These are phyloP conservation scores for Sporothrix dimorphospora DNA, from an alignment of 2,329 filamentous ascomycete genomes.

Conservation along the genomic window DNA sequence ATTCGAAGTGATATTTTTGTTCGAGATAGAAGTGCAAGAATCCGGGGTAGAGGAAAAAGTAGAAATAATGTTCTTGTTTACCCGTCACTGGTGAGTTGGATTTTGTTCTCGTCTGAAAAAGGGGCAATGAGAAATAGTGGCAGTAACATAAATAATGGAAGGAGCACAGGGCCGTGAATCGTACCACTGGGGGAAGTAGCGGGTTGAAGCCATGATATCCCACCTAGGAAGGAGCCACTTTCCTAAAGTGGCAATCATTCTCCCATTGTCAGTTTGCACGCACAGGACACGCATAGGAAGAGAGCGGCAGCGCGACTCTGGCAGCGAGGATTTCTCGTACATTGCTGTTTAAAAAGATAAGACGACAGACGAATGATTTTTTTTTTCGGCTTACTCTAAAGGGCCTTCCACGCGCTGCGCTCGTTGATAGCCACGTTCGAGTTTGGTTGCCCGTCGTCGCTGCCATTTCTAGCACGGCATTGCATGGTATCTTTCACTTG, in stretches of 20 bases:
- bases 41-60: neutral
- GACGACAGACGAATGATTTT: neutral
- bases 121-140: neutral
- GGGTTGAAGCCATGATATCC: neutral
- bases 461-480: neutral
- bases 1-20: neutral
- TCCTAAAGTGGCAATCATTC: neutral
- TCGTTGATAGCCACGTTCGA: neutral
- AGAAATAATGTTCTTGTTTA: neutral
- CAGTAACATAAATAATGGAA: neutral
- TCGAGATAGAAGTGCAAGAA: neutral
- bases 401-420: neutral
- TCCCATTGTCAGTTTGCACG: no score
- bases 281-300: neutral
- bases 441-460: neutral
- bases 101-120: neutral
- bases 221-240: conserved; percentile 2
- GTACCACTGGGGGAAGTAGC: neutral
- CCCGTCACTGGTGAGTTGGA: neutral
- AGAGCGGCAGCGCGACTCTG: neutral
- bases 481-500: neutral
- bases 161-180: conserved; percentile 1
- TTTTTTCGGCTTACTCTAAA: neutral
- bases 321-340: neutral
- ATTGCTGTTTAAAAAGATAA: neutral